Base-by-base conservation (phyloP, 2,329 filamentous ascomycete species). In the Aspergillus fumigatus region DNA sequence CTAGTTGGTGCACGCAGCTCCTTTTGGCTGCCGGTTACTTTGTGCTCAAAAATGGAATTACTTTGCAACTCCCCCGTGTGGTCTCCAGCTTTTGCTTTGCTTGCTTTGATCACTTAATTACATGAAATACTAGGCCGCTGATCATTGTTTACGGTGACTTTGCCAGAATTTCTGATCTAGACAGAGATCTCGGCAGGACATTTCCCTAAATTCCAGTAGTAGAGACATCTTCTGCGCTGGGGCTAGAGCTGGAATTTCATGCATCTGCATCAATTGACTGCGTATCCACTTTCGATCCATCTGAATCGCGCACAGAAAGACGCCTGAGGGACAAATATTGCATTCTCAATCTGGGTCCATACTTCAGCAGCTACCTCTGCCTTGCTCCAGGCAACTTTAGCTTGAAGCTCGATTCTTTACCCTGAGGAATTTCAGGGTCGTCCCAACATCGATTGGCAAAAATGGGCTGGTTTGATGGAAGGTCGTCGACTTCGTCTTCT, bases 401-500 rank as follows among this genome's bases (percentile, higher is more conserved):
- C 32, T 38, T 35, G 1, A 17, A 38, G 32, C 14, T 38, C 17
- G 32, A 43, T 43, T 43, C 40, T 10, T 43, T 43, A 11, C 32
- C 19, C 53, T 29, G 32, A 45, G 45, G 43, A 48, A 19, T 5
- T 23, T 3, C 8, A 23, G 21, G 21, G 19, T 1, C 10, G 2
- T 10, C 41, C 19, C n/a, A 23, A 35, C 50, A 51, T 11, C 19
- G 23, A 53, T 27, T 50, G 23, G 51, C 32, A 50, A 35, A 25
- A 48, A 80, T 80, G 77, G 77, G 74, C 59, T 80, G 76, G 77
- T 78, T 79, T 59, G 75, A 78, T 62, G 74, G 74, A 57, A 63
- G 59, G 55, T 72, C 71, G 27, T 66, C 71, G 27, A 67, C 71
- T 50, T 55, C 67, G 11, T 70, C 71, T 23, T 67, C 68, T 45